Evolutionary conservation across 2,329 filamentous ascomycete genomes (phyloP).

Genomic region (Claviceps spartinae): DNA sequence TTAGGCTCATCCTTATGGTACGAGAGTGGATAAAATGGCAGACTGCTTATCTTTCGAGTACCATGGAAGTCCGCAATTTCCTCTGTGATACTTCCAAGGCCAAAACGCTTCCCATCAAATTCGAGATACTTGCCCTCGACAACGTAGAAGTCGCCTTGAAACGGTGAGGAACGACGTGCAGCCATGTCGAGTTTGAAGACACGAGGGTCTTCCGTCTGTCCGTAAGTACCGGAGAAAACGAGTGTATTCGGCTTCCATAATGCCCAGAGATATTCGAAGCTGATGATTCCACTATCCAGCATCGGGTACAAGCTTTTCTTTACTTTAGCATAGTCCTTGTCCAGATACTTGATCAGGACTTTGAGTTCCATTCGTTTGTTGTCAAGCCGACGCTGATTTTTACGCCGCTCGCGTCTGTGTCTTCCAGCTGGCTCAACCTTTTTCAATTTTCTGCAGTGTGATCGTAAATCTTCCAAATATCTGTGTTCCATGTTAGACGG

Average conservation of each 20-base stretch:
- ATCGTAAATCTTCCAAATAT: conserved; percentile 66
- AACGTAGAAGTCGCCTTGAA: conserved; percentile 61
- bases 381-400: conserved; percentile 42
- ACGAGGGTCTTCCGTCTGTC: conserved; percentile 59
- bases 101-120: conserved; percentile 78
- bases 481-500: conserved; percentile 12
- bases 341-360: conserved; percentile 61
- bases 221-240: conserved; percentile 65
- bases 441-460: conserved; percentile 50
- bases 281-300: conserved; percentile 70
- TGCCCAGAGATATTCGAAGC: conserved; percentile 79
- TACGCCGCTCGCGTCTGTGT: conserved; percentile 44
- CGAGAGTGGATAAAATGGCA: conserved; percentile 62
- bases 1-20: conserved; percentile 63
- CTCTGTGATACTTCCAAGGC: conserved; percentile 55
- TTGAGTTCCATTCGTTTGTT: conserved; percentile 54
- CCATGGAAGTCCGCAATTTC: conserved; percentile 68
- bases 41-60: conserved; percentile 65
- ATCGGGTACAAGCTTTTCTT: conserved; percentile 71
- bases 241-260: conserved; percentile 79
- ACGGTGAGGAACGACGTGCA: conserved; percentile 53
- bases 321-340: conserved; percentile 63
- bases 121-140: conserved; percentile 73
- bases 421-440: conserved; percentile 34
- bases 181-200: conserved; percentile 72